A percentile compares a stretch with the other conserved stretches of the same genome.
Evolutionary conservation across 257 asterid species (phyloP).

Genomic region (Ajuga chamaepitys): DNA sequence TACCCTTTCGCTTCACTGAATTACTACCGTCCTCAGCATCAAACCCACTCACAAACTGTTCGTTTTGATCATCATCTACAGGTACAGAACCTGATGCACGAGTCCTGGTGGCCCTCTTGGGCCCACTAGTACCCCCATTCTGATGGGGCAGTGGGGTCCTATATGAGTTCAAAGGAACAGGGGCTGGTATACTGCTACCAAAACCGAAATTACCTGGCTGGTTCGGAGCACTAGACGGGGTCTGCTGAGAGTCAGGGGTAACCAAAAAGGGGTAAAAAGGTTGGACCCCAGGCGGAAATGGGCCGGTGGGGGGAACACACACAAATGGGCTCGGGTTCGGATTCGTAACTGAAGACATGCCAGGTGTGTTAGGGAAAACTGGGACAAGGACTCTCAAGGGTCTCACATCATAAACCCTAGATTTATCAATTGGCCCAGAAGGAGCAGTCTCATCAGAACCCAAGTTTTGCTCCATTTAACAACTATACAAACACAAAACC

Average conservation of each 20-base stretch:
- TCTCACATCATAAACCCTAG: conserved; percentile 66
- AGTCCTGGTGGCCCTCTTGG: conserved; percentile 29
- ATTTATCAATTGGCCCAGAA: conserved; percentile 55
- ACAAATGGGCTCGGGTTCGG: conserved; percentile 79
- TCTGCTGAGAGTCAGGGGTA: conserved; percentile 30
- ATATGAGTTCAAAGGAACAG: conserved; percentile 73
- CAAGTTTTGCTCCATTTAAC: conserved; percentile 63
- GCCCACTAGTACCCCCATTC: conserved; percentile 40
- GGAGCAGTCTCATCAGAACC: conserved; percentile 33
- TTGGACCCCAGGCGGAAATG: conserved; percentile 85
- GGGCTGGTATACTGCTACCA: conserved; percentile 45
- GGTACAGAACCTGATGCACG: conserved; percentile 31
- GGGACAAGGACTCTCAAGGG: conserved; percentile 84
- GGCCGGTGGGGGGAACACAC: conserved; percentile 89
- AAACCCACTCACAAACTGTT: conserved; percentile 20
- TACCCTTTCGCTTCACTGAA: conserved; percentile 40
- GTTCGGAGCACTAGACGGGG: conserved; percentile 19
- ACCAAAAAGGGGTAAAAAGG: conserved; percentile 78
- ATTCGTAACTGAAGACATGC: conserved; percentile 34
- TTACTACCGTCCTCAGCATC: conserved; percentile 38
- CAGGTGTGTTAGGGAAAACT: conserved; percentile 60
- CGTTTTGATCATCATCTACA: conserved; percentile 52
- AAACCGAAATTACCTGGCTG: conserved; percentile 29
- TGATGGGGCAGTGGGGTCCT: conserved; percentile 45
- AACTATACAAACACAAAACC: conserved; percentile 10